Evolutionary conservation across 2,329 filamentous ascomycete genomes (phyloP).

Genomic region (Pestalotiopsis fici): DNA sequence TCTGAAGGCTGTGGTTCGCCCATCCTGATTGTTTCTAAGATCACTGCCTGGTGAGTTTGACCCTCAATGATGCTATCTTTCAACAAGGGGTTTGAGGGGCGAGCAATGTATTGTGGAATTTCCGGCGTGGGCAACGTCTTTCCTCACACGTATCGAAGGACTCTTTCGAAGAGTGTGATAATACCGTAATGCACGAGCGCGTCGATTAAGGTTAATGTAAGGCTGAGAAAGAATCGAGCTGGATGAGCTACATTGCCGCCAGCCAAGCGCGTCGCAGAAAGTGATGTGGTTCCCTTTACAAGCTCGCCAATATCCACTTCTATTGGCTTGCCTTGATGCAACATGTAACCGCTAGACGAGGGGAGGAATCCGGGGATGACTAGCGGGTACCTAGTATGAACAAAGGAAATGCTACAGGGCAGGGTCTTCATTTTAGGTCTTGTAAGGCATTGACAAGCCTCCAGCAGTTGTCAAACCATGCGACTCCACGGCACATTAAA

Average conservation of each 20-base stretch:
- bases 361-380: not conserved
- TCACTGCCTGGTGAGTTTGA: not conserved
- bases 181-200: not conserved
- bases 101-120: too few relatives aligned
- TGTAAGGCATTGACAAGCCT: not conserved
- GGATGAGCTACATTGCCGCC: not conserved
- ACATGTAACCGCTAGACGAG: not conserved
- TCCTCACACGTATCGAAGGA: too few relatives aligned
- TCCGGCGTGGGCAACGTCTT: too few relatives aligned
- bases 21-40: not conserved
- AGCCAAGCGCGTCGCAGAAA: not conserved
- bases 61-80: too few relatives aligned
- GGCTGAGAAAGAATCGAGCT: constrained; percentile 8
- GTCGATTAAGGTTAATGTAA: not conserved
- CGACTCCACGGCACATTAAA: not conserved
- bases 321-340: not conserved
- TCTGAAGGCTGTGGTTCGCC: not conserved
- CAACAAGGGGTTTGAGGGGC: too few relatives aligned
- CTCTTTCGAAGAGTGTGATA: too few relatives aligned
- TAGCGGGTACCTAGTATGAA: not conserved
- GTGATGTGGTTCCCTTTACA: not conserved
- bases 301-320: not conserved
- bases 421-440: not conserved
- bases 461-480: not conserved
- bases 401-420: not conserved